Evolutionary conservation across 306 rosid species (phyloP), one percentile per base, ranked within the genome.

Genomic region (Quercus engelmannii): DNA sequence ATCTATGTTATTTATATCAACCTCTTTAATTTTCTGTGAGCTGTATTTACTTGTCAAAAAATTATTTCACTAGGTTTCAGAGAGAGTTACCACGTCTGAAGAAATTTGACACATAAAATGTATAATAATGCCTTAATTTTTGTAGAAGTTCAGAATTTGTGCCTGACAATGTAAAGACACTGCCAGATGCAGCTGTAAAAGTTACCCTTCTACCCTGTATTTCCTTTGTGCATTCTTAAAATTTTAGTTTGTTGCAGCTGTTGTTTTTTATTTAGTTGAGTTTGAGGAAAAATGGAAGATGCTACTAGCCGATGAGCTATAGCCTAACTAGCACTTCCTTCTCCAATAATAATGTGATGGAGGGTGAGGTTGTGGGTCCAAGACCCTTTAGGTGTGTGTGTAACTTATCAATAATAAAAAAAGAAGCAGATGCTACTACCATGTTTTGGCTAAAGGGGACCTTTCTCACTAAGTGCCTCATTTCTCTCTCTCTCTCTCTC

Each of bases 351-450:
- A 49, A 49, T 49, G 54, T 11, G 54, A 49, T 49, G 54, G 54
- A 49, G 54, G 54, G 54, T 49, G 54, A 49, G 54, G 17, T 49
- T 49, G 54, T 49, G 54, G 54, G 54, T 49, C 17, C 17, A 49
- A 49, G 54, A 49, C 17, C 54, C 17, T 10, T 13, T 49, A 17
- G 54, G 5, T 49, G 17, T 13, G 54, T 49, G 54, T 49, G 14
- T 49, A 12, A 11, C 54, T 49, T 49, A 49, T 13, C 15, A 49
- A 49, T 49, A 49, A 49, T 2, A 12, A 12, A 11, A 49, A 12
- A 10, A 49, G 54, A 68, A 79, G 46, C 11, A 38, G 80, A 38
- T 79, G 74, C 81, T 78, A 49, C 72, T 65, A 65, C 41, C 67
- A 63, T 51, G 64, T 78, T 75, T 12, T 79, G 64, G 63, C 33